Evolutionary conservation across 257 asterid species (phyloP).

Genomic region (Ilex asprella): DNA sequence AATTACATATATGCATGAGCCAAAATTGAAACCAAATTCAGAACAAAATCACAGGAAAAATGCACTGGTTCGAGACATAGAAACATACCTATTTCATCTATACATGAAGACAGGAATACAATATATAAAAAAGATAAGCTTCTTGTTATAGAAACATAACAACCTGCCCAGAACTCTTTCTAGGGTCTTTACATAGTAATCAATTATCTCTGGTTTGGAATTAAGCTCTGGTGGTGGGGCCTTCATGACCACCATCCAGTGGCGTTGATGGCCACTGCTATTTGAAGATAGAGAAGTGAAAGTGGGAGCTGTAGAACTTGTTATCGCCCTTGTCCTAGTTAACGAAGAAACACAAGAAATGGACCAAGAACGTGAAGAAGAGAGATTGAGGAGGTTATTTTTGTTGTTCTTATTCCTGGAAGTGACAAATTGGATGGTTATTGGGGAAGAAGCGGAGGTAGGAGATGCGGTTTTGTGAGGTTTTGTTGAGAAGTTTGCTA

Average conservation of each 20-base stretch:
- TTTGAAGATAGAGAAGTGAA: conserved; percentile 15
- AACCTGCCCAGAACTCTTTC: conserved; percentile 67
- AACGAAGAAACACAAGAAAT: conserved; percentile 20
- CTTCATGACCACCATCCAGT: conserved; percentile 76
- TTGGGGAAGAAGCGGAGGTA: conserved; percentile 16
- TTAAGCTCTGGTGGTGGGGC: conserved; percentile 38
- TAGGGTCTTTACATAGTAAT: conserved; percentile 63
- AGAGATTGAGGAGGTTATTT: not conserved
- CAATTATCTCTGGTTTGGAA: conserved; percentile 50
- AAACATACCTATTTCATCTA: not conserved
- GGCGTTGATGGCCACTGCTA: conserved; percentile 20
- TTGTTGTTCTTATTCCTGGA: not conserved
- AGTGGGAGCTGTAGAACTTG: conserved; percentile 15
- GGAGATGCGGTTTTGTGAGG: conserved; percentile 17
- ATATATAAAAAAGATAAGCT: not conserved
- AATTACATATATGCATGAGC: not conserved
- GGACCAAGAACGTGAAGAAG: conserved; percentile 6
- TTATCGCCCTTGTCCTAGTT: conserved; percentile 10
- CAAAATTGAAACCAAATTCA: not conserved
- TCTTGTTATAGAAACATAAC: no score
- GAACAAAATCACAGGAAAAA: not conserved
- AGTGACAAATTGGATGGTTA: not conserved
- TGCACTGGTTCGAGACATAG: not conserved
- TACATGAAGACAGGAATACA: not conserved
- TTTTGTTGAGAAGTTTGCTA: conserved; percentile 22